Conservation (phyloP, 108 stramenopile species). For the Fragilaria radians region DNA sequence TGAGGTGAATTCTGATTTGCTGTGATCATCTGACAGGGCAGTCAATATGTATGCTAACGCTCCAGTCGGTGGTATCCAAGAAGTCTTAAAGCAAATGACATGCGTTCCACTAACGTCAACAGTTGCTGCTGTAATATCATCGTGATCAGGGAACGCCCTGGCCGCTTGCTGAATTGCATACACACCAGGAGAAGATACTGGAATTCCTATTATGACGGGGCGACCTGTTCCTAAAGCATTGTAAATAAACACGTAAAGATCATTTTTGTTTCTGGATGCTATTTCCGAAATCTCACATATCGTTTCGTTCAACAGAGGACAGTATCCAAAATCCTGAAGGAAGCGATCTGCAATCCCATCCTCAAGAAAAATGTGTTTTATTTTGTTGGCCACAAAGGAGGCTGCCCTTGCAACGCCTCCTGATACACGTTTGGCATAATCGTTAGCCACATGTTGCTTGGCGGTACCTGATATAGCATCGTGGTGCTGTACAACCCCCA, state of each 20-base stretch:
- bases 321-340: constrained; percentile 33
- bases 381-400: constrained; percentile 29
- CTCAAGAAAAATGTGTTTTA: constrained; percentile 23
- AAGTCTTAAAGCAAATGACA: constrained; percentile 9
- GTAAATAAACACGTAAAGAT: constrained; percentile 72
- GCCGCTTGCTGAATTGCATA: constrained; percentile 28
- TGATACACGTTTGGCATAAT: constrained; percentile 77
- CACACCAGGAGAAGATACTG: constrained; percentile 33
- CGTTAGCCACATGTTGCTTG: constrained; percentile 88
- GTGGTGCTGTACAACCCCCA: constrained; percentile 87
- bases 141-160: too few relatives aligned
- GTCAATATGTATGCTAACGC: constrained; percentile 28
- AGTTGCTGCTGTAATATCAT: too few relatives aligned
- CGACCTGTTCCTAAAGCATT: constrained; percentile 63
- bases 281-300: constrained; percentile 54
- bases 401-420: constrained; percentile 54
- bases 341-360: background rate
- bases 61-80: constrained; percentile 33
- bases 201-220: constrained; percentile 51
- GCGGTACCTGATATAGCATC: constrained; percentile 87
- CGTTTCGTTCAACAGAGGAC: constrained; percentile 82
- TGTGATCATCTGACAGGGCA: background rate
- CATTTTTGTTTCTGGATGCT: constrained; percentile 6
- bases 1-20: too few relatives aligned
- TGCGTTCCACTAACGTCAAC: constrained; percentile 1